These are phyloP conservation scores for Suillus alpinus DNA, from an alignment of 768 basidiomycete genomes.

Conservation along the genomic window DNA sequence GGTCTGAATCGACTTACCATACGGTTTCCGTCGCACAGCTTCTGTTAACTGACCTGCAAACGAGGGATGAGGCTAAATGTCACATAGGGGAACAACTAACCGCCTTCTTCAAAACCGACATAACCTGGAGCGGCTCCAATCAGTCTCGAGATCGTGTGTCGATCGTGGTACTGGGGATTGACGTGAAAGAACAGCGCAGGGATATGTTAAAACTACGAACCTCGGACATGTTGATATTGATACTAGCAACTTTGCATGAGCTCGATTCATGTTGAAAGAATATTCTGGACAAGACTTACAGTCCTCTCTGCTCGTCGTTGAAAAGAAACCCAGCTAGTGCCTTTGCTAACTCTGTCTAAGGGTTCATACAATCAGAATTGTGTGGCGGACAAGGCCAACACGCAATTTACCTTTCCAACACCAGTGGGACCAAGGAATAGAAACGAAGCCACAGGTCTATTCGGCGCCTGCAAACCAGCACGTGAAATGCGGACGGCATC, in stretches of 20 bases:
- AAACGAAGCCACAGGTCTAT: constrained; percentile 90
- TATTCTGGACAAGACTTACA: constrained; percentile 48
- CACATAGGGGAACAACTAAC: constrained; percentile 33
- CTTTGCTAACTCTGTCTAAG: constrained; percentile 85
- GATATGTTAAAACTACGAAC: constrained; percentile 14
- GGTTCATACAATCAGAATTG: constrained; percentile 4
- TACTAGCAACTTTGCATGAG: constrained; percentile 40
- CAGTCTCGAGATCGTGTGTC: constrained; percentile 86
- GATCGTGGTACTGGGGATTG: constrained; percentile 74
- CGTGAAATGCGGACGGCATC: constrained; percentile 93
- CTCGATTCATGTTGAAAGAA: background rate
- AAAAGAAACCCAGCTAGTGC: constrained; percentile 86
- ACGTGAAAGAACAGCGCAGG: background rate
- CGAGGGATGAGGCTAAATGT: background rate
- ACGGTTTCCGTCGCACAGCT: constrained; percentile 60
- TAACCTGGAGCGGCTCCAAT: constrained; percentile 95
- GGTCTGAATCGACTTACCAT: constrained; percentile 32
- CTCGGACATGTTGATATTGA: constrained; percentile 96
- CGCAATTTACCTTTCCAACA: constrained; percentile 64
- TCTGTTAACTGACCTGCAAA: constrained; percentile 55
- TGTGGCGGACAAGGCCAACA: background rate
- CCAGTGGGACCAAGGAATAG: constrained; percentile 88
- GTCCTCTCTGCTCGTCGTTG: constrained; percentile 80
- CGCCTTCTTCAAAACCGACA: constrained; percentile 72
- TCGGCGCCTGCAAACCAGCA: constrained; percentile 85